Evolutionary conservation across 345 rosid genomes (phyloP).

Genomic region (Punica granatum): DNA sequence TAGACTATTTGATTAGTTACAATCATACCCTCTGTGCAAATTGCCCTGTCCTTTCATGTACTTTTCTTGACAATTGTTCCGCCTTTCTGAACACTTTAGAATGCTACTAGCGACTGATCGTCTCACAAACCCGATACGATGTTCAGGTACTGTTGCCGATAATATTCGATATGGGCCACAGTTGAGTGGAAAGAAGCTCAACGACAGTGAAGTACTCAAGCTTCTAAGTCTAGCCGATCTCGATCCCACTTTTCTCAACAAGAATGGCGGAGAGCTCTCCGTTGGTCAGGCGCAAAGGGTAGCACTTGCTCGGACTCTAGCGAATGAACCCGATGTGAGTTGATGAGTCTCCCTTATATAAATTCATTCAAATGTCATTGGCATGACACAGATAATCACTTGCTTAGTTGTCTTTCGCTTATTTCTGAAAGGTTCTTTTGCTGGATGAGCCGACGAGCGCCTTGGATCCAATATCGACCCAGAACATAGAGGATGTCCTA

Average conservation of each 20-base stretch:
- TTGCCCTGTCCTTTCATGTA: no score
- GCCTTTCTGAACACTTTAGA: no score
- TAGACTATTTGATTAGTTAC: no score
- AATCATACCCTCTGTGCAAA: no score
- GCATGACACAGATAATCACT: not conserved
- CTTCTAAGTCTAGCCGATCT: constrained; percentile 70
- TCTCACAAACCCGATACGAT: no score
- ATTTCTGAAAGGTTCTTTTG: constrained; percentile 44
- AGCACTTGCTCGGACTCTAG: constrained; percentile 85
- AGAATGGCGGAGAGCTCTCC: constrained; percentile 53
- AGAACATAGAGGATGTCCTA: constrained; percentile 77
- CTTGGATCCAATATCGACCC: constrained; percentile 73
- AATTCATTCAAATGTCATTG: not conserved
- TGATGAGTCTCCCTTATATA: no score
- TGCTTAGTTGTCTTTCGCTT: not conserved
- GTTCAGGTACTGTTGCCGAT: constrained; percentile 71
- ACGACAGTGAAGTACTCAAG: constrained; percentile 42
- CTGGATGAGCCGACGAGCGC: constrained; percentile 89
- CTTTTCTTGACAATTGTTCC: no score
- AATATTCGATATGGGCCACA: constrained; percentile 77
- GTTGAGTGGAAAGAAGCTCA: constrained; percentile 56
- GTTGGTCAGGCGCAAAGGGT: constrained; percentile 95
- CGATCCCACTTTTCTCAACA: constrained; percentile 45
- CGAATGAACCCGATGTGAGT: constrained; percentile 72
- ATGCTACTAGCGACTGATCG: no score